Evolutionary conservation across 2,329 filamentous ascomycete genomes (phyloP), one percentile per base, ranked within the genome.

Genomic region (Monosporascus sp.): DNA sequence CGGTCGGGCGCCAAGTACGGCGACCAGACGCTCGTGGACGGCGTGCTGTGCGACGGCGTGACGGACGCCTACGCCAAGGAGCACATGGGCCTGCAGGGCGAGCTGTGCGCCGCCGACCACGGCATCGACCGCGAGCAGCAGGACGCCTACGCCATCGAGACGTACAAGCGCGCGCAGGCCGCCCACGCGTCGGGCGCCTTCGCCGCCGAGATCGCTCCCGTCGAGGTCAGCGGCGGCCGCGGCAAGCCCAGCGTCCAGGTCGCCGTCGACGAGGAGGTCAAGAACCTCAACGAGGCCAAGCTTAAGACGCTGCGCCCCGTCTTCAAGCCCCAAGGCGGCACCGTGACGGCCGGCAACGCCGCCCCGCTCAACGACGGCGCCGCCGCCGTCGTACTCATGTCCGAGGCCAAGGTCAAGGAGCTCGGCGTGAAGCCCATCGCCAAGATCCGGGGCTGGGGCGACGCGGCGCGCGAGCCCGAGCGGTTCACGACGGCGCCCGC

Each of bases 381-480:
- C 51, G 88, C 92, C 22, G 94, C 94, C 54, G 77, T 97, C 55
- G 89, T 99, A 55, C 87, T 99, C 60, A 90, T 95, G 63, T 97
- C 92, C 42, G 93, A 97, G 78, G 87, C 87, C 55, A 96, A 95
- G 75, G 79, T 99, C 66, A 92, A 96, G 80, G 86, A 94, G 75
- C 86, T 97, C 61, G 85, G 85, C 66, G 80, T 97, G 60, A 97
- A 89, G 74, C 94, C 94, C 53, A 81, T 99, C 58, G 94, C 90
- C 68, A 96, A 95, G 82, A 97, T 99, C 67, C 86, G 94, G 57
- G 94, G 94, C 65, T 99, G 94, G 94, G 94, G 86, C 64, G 94
- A 99, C 68, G 93, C 94, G 53, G 94, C 88, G 58, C 86, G 95
- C 61, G 84, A 89, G 68, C 93, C 94, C 41, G 89, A 87, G 76